Evolutionary conservation across 768 basidiomycete genomes (phyloP), one percentile per base, ranked within the genome.

Genomic region (Lentinula boryana): DNA sequence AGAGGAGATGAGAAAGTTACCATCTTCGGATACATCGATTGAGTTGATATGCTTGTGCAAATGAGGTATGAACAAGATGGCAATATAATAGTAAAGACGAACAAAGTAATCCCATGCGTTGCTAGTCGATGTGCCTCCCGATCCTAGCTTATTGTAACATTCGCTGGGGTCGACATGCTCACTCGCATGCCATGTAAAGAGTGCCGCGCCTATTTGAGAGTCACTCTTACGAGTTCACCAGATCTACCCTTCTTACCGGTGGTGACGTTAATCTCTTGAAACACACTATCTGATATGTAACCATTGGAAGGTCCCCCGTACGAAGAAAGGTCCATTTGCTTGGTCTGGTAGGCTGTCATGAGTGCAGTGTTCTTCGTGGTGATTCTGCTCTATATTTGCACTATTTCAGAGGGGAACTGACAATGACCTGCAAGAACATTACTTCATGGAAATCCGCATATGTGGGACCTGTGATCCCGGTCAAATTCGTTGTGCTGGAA

Each of bases 1-100:
- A 32, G 61, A 49, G 9, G 64, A 65, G 31, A 67, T 61, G 32
- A 65, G 63, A 21, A 61, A 67, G 62, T 65, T 58, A 6, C 66
- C 66, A 4, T 48, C 53, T 3, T 16, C 5, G 53, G 63, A 63
- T 60, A 62, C 21, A 10, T 55, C 60, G 18, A 61, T 53, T n/a
- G 60, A 61, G 60, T 61, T 61, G 38, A 61, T 43, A 23, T 61
- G 53, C 48, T 57, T 21, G 35, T 18, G 27, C n/a, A 35, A 0
- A 13, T 41, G 15, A 41, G 15, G 4, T 12, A 35, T 23, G 7
- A 36, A 32, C n/a, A 36, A 46, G 41, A 41, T 33, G 21, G 32
- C 23, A 27, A 18, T 15, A 54, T n/a, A n/a, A 10, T 41, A 5
- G 23, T 12, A 23, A 16, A 6, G 21, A 57, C 56, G 44, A 44